These are phyloP conservation scores for Colletotrichum eremochloae DNA, from an alignment of 2,329 filamentous ascomycete species.

Conservation along the genomic window DNA sequence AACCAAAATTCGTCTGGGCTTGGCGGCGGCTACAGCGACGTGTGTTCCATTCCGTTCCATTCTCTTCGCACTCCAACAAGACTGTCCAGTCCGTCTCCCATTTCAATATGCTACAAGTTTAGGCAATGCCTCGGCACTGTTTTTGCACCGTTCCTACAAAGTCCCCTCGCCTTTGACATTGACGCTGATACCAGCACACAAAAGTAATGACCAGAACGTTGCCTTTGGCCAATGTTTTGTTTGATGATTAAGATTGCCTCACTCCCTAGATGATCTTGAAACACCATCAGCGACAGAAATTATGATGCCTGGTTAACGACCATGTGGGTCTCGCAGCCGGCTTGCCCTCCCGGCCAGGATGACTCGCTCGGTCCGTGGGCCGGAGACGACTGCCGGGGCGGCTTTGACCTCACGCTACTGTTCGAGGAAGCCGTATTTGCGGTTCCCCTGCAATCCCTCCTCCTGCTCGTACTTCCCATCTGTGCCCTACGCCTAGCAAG, in stretches of 20 bases:
- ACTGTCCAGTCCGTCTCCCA: neutral
- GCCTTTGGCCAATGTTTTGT: conserved; percentile 27
- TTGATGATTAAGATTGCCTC: conserved; percentile 18
- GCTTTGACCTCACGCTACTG: conserved; percentile 49
- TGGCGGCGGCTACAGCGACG: neutral
- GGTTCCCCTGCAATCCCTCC: conserved; percentile 36
- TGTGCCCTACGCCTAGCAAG: conserved; percentile 26
- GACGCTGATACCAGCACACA: neutral
- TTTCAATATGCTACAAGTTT: neutral
- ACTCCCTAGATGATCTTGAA: conserved; percentile 18
- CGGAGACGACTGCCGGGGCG: conserved; percentile 44
- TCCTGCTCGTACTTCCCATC: conserved; percentile 25
- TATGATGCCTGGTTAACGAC: conserved; percentile 1
- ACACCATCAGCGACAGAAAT: conserved; percentile 22
- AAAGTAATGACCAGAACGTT: conserved; percentile 21
- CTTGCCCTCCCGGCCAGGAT: conserved; percentile 32
- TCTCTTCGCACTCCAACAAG: neutral
- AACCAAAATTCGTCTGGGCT: neutral
- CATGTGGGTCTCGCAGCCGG: conserved; percentile 35
- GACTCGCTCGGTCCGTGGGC: conserved; percentile 41
- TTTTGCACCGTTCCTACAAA: neutral
- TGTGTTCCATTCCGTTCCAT: conserved; percentile 2
- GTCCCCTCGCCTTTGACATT: neutral
- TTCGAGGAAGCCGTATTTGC: conserved; percentile 48
- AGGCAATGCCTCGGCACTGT: neutral